A percentile compares a stretch with the other conserved stretches of the same genome.
phyloP scores from a whole-genome alignment of 148 eudicot genomes.

The Silene conica region DNA sequence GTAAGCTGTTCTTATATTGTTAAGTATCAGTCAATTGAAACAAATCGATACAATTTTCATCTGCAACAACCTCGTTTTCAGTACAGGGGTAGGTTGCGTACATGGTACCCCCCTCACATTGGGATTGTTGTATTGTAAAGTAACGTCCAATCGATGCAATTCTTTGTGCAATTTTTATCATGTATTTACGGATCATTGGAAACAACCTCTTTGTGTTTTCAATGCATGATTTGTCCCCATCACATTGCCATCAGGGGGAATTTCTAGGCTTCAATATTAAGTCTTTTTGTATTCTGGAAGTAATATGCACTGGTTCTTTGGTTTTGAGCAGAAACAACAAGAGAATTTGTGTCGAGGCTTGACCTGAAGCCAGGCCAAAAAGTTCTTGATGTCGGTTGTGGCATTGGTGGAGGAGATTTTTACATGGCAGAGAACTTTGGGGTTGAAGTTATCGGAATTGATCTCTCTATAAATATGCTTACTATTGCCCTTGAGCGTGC shows the following conservation, averaged over 20 bases:
- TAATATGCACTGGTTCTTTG: neutral
- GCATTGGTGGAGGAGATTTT: slow-evolving; percentile 95
- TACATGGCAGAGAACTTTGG: slow-evolving; percentile 94
- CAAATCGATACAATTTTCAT: neutral
- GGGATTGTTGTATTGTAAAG: too few species aligned
- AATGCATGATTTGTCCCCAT: neutral
- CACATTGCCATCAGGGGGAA: too few species aligned
- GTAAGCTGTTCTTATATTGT: slow-evolving; percentile 32
- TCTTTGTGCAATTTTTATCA: too few species aligned
- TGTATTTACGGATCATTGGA: neutral
- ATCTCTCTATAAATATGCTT: slow-evolving; percentile 88
- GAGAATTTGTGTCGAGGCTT: slow-evolving; percentile 73
- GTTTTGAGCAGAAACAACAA: slow-evolving; percentile 70
- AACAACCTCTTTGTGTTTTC: neutral
- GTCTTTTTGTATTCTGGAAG: neutral
- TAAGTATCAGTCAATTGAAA: neutral
- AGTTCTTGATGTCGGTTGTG: slow-evolving; percentile 97
- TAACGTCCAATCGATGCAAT: too few species aligned
- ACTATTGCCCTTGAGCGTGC: slow-evolving; percentile 90
- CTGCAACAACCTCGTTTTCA: neutral
- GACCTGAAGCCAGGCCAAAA: slow-evolving; percentile 88
- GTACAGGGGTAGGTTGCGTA: too few species aligned
- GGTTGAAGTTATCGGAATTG: slow-evolving; percentile 87
- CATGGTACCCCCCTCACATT: too few species aligned
- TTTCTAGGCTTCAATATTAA: too few species aligned